Evolutionary conservation across 1,139 yeast species (phyloP), one percentile per base, ranked within the genome.

Genomic region (Nematodospora anomalae): DNA sequence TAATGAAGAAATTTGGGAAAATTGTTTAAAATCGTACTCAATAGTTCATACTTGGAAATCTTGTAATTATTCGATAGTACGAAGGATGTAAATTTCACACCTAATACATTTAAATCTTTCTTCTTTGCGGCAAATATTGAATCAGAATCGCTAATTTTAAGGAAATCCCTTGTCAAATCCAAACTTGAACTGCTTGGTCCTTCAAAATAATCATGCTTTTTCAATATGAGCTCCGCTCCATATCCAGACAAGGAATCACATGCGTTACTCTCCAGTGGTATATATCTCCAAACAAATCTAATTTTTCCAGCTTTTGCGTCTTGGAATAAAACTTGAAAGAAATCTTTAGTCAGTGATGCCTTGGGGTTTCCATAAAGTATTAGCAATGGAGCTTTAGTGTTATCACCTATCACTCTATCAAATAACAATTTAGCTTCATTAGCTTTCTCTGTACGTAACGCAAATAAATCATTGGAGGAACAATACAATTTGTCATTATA

Each of bases 241-340:
- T 78, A 87, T 0, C 94, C 95, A 7, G 76, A 52, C 22, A 85
- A 53, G 0, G 50, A 32, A 29, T 76, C 79, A 6, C 53, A 44
- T 16, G 33, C 41, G 4, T 26, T 18, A 3, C 36, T 25, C 2
- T 57, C 36, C 16, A 20, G 30, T 0, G 80, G 78, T 6, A 78
- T 68, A 49, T 87, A 83, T 47, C 97, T 72, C 83, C 95, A 78
- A 3, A 82, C 74, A 55, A 86, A 83, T 40, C 87, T 71, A 22
- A 89, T 57, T 50, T 86, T 85, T 0, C 87, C 94, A 1, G 64
- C 57, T 6, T 62, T 53, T 0, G 95, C 84, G 39, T 83, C 79
- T 30, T 75, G 74, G 43, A 69, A 71, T 39, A 92, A 60, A 40
- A 78, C 74, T 16, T 66, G 57, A 46, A 87, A 80, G 64, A 85